Conservation (phyloP, 2,329 filamentous ascomycete genomes). For the Hymenoscyphus albidus region DNA sequence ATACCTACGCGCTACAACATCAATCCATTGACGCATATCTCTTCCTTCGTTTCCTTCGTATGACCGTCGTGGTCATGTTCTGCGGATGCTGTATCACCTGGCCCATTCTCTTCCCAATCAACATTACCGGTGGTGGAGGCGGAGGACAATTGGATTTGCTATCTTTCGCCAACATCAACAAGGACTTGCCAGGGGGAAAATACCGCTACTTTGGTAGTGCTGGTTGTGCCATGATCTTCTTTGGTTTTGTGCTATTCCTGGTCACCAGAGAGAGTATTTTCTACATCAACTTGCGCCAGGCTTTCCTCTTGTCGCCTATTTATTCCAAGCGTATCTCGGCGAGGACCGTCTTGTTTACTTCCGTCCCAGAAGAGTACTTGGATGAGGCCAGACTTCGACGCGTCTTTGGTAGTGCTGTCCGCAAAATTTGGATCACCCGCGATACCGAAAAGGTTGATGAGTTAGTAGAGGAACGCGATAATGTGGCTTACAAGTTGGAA, state of each 20-base stretch:
- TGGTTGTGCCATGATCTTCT: conserved; percentile 78
- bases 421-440: conserved; percentile 78
- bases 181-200: conserved; percentile 47
- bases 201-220: conserved; percentile 74
- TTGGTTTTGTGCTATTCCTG: conserved; percentile 82
- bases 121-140: conserved; percentile 71
- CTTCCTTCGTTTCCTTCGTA: conserved; percentile 82
- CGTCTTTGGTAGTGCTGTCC: conserved; percentile 78
- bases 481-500: conserved; percentile 77
- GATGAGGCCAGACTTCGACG: conserved; percentile 71
- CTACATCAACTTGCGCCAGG: conserved; percentile 90
- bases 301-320: conserved; percentile 80
- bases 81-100: conserved; percentile 81
- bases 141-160: conserved; percentile 69
- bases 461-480: conserved; percentile 75
- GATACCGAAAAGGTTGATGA: conserved; percentile 76
- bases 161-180: conserved; percentile 70
- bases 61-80: conserved; percentile 72
- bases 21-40: conserved; percentile 91
- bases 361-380: conserved; percentile 75
- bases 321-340: conserved; percentile 85
- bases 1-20: conserved; percentile 81
- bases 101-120: conserved; percentile 79
- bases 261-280: conserved; percentile 85
- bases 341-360: conserved; percentile 83